Evolutionary conservation across 1,284 basidiomycete species (phyloP).

Genomic region (Albatrellus sp.): DNA sequence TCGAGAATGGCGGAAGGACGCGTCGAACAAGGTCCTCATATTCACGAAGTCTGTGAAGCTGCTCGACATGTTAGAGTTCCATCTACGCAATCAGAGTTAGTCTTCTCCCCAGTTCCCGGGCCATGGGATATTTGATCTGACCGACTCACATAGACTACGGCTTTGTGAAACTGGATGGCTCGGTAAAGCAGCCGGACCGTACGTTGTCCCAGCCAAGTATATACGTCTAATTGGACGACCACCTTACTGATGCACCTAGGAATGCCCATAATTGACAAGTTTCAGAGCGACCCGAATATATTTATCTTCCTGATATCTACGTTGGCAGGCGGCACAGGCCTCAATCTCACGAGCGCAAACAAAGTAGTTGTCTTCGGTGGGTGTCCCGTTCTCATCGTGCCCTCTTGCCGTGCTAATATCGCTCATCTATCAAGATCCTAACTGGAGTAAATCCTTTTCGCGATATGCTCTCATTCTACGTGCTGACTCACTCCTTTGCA

Average conservation of each 20-base stretch:
- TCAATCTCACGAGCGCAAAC: constrained; percentile 69
- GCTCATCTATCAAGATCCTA: constrained; percentile 48
- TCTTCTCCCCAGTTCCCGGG: neutral
- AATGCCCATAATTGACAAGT: constrained; percentile 72
- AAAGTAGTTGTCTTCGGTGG: constrained; percentile 78
- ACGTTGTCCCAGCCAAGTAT: constrained; percentile 15
- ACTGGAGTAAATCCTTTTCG: constrained; percentile 59
- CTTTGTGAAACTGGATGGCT: constrained; percentile 66
- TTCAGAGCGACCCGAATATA: constrained; percentile 61
- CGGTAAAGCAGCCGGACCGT: constrained; percentile 52
- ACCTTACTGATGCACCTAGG: constrained; percentile 28
- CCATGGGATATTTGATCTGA: neutral
- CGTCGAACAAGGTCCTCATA: constrained; percentile 55
- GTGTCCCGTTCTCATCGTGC: constrained; percentile 11
- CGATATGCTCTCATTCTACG: neutral
- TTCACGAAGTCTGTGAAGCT: constrained; percentile 82
- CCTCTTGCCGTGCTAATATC: constrained; percentile 2
- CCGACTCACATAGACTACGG: constrained; percentile 33
- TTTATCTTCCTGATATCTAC: constrained; percentile 77
- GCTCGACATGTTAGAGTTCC: constrained; percentile 66
- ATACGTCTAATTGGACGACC: neutral
- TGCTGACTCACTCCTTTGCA: constrained; percentile 16
- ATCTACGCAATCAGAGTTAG: constrained; percentile 44
- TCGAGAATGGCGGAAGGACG: constrained; percentile 49
- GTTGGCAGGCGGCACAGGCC: constrained; percentile 62